phyloP scores from a whole-genome alignment of 805 yeast genomes.

The Candida adriatica region DNA sequence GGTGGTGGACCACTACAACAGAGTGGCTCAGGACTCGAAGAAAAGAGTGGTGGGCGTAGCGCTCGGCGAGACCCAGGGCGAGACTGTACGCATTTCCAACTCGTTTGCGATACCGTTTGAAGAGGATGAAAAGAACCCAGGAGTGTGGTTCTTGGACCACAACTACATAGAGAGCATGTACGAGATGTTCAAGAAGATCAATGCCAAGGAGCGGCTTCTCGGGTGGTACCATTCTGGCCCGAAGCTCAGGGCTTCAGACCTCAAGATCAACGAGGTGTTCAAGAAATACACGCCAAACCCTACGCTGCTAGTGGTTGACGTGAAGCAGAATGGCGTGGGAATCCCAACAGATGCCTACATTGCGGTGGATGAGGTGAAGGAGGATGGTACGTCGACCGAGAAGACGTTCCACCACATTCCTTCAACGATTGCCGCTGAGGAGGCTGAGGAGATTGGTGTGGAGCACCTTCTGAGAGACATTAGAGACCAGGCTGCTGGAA shows the following conservation, averaged over 20 bases:
- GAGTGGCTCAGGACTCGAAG: constrained; percentile 66
- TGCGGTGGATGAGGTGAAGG: constrained; percentile 92
- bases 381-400: constrained; percentile 90
- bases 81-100: constrained; percentile 70
- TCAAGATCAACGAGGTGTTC: constrained; percentile 86
- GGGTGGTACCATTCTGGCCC: constrained; percentile 99
- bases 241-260: constrained; percentile 77
- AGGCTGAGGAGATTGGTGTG: constrained; percentile 98
- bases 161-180: constrained; percentile 94
- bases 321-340: constrained; percentile 73
- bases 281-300: constrained; percentile 79
- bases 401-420: constrained; percentile 92
- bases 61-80: constrained; percentile 61
- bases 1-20: constrained; percentile 90
- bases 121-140: constrained; percentile 87
- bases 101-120: constrained; percentile 97
- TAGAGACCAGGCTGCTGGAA: constrained; percentile 95
- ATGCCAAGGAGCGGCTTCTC: constrained; percentile 90
- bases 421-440: constrained; percentile 91
- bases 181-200: constrained; percentile 95
- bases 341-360: constrained; percentile 94
- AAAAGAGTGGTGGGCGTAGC: constrained; percentile 93
- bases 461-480: constrained; percentile 93
- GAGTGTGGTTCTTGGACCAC: constrained; percentile 96
- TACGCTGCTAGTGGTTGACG: constrained; percentile 83